Conservation (phyloP, 2,329 filamentous ascomycete genomes). For the Endocalyx cinctus region DNA sequence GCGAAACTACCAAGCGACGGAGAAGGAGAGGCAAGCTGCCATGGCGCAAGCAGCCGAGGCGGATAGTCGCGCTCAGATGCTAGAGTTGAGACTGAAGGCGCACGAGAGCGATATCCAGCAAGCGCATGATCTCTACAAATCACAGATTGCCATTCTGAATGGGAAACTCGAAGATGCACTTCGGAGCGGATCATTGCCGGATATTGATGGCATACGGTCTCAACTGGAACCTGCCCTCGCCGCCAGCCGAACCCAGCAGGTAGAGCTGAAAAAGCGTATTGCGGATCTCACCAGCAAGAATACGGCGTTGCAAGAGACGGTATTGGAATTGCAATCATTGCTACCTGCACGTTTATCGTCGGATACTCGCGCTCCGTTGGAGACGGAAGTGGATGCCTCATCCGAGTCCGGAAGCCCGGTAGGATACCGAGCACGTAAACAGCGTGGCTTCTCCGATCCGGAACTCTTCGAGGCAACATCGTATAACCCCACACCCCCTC, state of each 20-base stretch:
- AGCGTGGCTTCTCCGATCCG: constrained; percentile 40
- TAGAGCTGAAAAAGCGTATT: constrained; percentile 50
- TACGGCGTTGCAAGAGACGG: constrained; percentile 44
- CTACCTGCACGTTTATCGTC: constrained; percentile 17
- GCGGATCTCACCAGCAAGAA: constrained; percentile 47
- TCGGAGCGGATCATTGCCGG: constrained; percentile 22
- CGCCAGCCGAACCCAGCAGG: constrained; percentile 49
- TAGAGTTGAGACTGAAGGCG: constrained; percentile 53
- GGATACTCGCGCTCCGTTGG: constrained; percentile 10
- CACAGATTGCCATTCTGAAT: constrained; percentile 45
- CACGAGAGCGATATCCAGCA: constrained; percentile 43
- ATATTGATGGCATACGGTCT: constrained; percentile 28
- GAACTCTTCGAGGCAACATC: constrained; percentile 38
- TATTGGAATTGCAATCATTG: constrained; percentile 43
- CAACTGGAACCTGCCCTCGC: constrained; percentile 42
- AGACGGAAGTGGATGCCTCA: constrained; percentile 31
- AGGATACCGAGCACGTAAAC: constrained; percentile 30
- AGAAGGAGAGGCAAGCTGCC: constrained; percentile 54
- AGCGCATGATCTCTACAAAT: constrained; percentile 39
- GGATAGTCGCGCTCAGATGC: constrained; percentile 52
- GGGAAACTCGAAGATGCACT: constrained; percentile 37
- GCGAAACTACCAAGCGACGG: constrained; percentile 59
- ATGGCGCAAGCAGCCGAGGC: constrained; percentile 55
- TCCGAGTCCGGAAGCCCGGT: constrained; percentile 35
- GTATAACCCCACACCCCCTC: constrained; percentile 39